Evolutionary conservation across 129 eudicot species (phyloP), one percentile per base, ranked within the genome.

Genomic region (Dittrichia graveolens): DNA sequence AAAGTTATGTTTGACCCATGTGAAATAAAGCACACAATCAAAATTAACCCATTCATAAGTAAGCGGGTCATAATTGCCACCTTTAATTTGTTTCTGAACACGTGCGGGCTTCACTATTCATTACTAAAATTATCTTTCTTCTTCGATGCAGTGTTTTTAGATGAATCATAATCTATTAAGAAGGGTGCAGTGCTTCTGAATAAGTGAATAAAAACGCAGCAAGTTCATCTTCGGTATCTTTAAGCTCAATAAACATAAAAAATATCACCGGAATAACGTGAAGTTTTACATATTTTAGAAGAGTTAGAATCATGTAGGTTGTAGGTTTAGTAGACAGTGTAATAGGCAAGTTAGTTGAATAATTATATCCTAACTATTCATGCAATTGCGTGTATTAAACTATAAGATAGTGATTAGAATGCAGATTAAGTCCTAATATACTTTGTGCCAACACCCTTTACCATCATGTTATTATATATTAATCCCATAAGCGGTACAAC

Each of bases 171-270:
- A 69, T 53, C 50, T 14, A 54, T 3, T 63, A 10, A 14, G 47
- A 10, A 14, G 47, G 40, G 47, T 40, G 48, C 12, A 61, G 34
- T 61, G 67, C 48, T 61, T n/a, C 67, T 61, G 71, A 77, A 69
- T 69, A 77, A 77, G 52, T 61, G 71, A 77, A 69, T 69, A 77
- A 77, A 61, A 31, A 18, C 41, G 50, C 71, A 56, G 61, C 71
- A 77, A 69, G 76, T 61, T 69, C 16, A 63, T 40, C 69, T 60
- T 19, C 18, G 46, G 65, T 18, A 50, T 50, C 71, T 53, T 65
- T 35, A 58, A 43, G 41, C 55, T 19, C 72, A 71, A 78, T 71
- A 71, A 78, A 63, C 62, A 65, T 71, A 16, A 62, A 50, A 69
- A 59, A 24, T 56, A 9, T 75, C 46, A 50, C 70, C 76, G 65